A percentile compares a stretch with the other conserved stretches of the same genome.
Conservation (phyloP, 441 rosid genomes). For the Daphne laureola region DNA sequence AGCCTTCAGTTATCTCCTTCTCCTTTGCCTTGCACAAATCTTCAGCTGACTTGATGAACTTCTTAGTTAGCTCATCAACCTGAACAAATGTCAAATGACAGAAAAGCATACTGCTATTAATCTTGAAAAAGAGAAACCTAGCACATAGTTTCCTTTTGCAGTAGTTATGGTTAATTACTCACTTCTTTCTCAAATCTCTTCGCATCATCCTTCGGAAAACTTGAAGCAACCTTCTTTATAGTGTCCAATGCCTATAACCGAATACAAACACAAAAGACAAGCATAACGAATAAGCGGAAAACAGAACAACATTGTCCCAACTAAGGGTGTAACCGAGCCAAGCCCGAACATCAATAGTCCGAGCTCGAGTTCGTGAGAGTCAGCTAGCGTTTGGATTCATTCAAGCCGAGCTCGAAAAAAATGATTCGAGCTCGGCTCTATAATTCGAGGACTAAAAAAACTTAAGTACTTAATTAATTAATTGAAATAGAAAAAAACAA, state of each 20-base stretch:
- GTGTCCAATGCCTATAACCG: constrained; percentile 68
- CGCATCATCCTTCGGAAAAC: constrained; percentile 71
- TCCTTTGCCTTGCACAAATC: constrained; percentile 89
- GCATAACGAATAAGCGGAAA: too few species aligned
- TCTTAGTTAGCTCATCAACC: constrained; percentile 82
- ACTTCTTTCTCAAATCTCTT: constrained; percentile 93
- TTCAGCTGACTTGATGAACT: constrained; percentile 70
- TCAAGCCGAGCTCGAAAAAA: too few species aligned
- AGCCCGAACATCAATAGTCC: too few species aligned
- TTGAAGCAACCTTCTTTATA: constrained; percentile 61
- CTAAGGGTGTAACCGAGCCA: too few species aligned
- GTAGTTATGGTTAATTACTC: constrained; percentile 15
- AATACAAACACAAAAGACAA: background rate
- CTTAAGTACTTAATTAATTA: too few species aligned
- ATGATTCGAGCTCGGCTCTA: too few species aligned
- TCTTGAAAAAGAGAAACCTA: background rate
- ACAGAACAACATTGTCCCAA: background rate
- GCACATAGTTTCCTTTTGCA: background rate
- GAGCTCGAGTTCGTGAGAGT: too few species aligned
- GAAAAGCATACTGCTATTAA: background rate
- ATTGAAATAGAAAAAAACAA: background rate
- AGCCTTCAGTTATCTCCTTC: constrained; percentile 68
- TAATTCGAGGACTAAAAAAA: too few species aligned
- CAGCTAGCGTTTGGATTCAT: too few species aligned
- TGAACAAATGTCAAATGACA: constrained; percentile 21